Percentiles rank a stretch among this genome's conserved stretches.
These are phyloP conservation scores for Calonectria henricotiae DNA, from an alignment of 2,329 filamentous ascomycete species.

Conservation along the genomic window DNA sequence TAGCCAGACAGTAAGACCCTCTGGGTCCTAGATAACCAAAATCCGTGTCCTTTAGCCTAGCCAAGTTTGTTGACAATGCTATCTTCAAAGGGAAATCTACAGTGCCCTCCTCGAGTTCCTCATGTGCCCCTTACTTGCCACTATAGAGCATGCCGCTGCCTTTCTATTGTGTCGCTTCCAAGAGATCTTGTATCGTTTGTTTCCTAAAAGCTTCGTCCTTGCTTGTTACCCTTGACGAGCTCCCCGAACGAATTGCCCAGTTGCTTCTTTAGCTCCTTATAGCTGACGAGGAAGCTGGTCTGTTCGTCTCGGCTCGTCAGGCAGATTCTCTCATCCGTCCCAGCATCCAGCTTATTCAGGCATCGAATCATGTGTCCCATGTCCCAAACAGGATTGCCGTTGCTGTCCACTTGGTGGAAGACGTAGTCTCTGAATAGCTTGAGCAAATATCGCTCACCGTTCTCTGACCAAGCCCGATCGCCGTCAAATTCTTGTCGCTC, in stretches of 20 bases:
- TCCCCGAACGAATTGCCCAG: slow-evolving; percentile 73
- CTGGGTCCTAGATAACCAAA: slow-evolving; percentile 36
- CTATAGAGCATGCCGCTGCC: not conserved
- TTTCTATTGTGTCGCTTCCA: slow-evolving; percentile 3
- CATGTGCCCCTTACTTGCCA: slow-evolving; percentile 22
- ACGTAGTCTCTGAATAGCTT: slow-evolving; percentile 98
- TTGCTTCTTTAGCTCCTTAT: slow-evolving; percentile 87
- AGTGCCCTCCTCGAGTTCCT: slow-evolving; percentile 32
- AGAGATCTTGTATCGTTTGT: slow-evolving; percentile 23
- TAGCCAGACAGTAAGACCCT: slow-evolving; percentile 32
- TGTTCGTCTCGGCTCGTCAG: slow-evolving; percentile 93
- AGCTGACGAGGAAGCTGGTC: slow-evolving; percentile 89
- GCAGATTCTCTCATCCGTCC: slow-evolving; percentile 87
- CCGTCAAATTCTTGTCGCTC: slow-evolving; percentile 90
- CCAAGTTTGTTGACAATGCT: slow-evolving; percentile 37
- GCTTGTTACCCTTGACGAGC: slow-evolving; percentile 67
- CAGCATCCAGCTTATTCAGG: slow-evolving; percentile 94
- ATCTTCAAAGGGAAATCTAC: slow-evolving; percentile 32
- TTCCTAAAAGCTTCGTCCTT: slow-evolving; percentile 58
- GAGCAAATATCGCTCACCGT: slow-evolving; percentile 91
- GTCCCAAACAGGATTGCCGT: slow-evolving; percentile 87
- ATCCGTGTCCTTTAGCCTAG: slow-evolving; percentile 40
- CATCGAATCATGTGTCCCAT: slow-evolving; percentile 89
- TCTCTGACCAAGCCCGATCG: slow-evolving; percentile 89
- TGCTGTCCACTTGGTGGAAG: slow-evolving; percentile 93